phyloP scores from a whole-genome alignment of 176 grass and related monocot genomes.

The Oryza brachyantha region DNA sequence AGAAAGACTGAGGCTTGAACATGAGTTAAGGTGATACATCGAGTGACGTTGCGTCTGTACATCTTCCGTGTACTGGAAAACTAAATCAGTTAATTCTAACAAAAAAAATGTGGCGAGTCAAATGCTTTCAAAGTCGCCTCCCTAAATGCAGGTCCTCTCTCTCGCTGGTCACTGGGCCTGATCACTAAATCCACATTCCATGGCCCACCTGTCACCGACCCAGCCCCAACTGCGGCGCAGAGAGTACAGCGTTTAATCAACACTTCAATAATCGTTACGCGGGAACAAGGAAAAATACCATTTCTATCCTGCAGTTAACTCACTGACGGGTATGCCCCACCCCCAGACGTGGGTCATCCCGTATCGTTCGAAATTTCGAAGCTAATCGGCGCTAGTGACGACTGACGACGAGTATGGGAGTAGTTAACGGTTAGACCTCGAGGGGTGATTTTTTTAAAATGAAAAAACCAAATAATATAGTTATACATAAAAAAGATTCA shows the following conservation, averaged over 20 bases:
- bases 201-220: neutral
- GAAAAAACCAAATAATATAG: no score
- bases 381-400: neutral
- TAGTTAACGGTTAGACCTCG: slow-evolving; percentile 13
- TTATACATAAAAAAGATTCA: no score
- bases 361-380: neutral
- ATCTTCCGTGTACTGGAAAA: no score
- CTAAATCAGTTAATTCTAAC: no score
- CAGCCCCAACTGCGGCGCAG: neutral
- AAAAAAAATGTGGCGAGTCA: no score
- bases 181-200: neutral
- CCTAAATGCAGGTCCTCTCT: no score
- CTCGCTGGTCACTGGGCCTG: neutral
- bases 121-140: no score
- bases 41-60: no score
- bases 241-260: neutral
- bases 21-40: no score
- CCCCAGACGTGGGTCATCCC: neutral
- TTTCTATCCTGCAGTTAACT: neutral
- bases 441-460: no score
- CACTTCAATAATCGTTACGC: neutral
- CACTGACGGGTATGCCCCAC: neutral
- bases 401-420: no score
- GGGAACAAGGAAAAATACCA: neutral
- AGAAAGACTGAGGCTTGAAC: no score